phyloP scores from a whole-genome alignment of 2,329 filamentous ascomycete species.

The Paracoccidioides lutzii region DNA sequence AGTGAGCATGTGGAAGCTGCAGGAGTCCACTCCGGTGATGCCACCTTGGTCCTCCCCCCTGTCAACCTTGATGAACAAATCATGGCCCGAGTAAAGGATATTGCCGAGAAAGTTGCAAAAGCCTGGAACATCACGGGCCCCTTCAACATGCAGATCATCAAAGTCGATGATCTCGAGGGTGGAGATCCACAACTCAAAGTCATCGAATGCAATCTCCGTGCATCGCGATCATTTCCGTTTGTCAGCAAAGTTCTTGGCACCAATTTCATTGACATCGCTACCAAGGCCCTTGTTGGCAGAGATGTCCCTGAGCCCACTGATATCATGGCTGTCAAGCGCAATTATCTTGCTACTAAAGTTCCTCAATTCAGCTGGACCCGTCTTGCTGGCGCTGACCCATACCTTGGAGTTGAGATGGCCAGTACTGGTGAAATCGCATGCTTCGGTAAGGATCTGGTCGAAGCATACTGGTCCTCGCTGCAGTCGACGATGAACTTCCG shows the following conservation, averaged over 20 bases:
- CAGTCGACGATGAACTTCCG: constrained; percentile 99
- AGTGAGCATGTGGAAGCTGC: constrained; percentile 95
- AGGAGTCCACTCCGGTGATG: constrained; percentile 95
- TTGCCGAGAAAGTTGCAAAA: constrained; percentile 89
- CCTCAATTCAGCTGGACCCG: constrained; percentile 99
- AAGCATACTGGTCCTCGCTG: constrained; percentile 93
- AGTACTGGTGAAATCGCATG: constrained; percentile 97
- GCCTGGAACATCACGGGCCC: constrained; percentile 96
- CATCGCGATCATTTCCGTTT: constrained; percentile 95
- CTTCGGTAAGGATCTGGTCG: constrained; percentile 89
- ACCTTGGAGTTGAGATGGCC: constrained; percentile 95
- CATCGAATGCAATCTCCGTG: constrained; percentile 95
- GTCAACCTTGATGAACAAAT: constrained; percentile 61
- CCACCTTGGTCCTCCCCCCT: constrained; percentile 84
- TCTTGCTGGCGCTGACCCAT: constrained; percentile 90
- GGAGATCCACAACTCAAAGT: constrained; percentile 74
- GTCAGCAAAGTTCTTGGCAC: constrained; percentile 91
- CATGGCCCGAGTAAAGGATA: constrained; percentile 83
- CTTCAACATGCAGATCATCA: constrained; percentile 99
- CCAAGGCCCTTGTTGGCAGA: constrained; percentile 76
- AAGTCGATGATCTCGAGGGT: constrained; percentile 64
- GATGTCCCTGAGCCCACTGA: constrained; percentile 75
- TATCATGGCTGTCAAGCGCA: constrained; percentile 75
- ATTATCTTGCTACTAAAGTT: constrained; percentile 94
- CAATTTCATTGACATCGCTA: constrained; percentile 94